Evolutionary conservation across 371 early-diverging fungal species (phyloP), one percentile per base, ranked within the genome.

Genomic region (Mucor circinelloides): DNA sequence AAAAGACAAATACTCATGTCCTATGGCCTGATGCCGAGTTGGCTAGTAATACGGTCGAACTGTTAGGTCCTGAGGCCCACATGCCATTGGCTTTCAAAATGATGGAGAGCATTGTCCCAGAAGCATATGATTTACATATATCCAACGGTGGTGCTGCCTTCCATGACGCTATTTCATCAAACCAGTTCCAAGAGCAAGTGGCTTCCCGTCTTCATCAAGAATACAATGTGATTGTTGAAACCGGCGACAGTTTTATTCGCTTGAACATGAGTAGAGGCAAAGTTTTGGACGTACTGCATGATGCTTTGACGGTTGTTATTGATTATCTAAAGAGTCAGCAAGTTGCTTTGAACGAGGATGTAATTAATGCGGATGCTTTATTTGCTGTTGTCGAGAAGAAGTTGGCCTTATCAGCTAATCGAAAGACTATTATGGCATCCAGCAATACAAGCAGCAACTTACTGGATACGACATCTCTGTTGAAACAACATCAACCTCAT

Each of bases 1-100:
- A 87, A 61, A 77, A 79, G 60, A 85, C 86, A n/a, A 80, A 85
- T 38, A 81, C 86, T 0, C 76, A 76, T 1, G 71, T 88, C 6
- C 63, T 80, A 17, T 88, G 87, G 81, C 87, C 88, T 8, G 83
- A 83, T 54, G 74, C 76, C 23, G 83, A 84, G 63, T 48, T 80
- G 38, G 82, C 79, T 3, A 70, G 63, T 27, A 75, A 77, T 13
- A 63, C 46, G n/a, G 82, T 81, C 9, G 71, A 72, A 0, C 23
- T 84, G 31, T 48, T 81, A 21, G 82, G 82, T 5, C 84, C 84
- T 2, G 82, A 77, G 52, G 76, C 82, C 0, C 79, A 84, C 40
- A 64, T 84, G 30, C 57, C 70, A 0, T 61, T 67, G 4, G 84
- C 82, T 1, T 60, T 71, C 15, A 67, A 78, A 19, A 61, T 81